Percentiles rank a stretch among this genome's conserved stretches.
Evolutionary conservation across 306 rosid species (phyloP).

Genomic region (Cicer cuneatum): DNA sequence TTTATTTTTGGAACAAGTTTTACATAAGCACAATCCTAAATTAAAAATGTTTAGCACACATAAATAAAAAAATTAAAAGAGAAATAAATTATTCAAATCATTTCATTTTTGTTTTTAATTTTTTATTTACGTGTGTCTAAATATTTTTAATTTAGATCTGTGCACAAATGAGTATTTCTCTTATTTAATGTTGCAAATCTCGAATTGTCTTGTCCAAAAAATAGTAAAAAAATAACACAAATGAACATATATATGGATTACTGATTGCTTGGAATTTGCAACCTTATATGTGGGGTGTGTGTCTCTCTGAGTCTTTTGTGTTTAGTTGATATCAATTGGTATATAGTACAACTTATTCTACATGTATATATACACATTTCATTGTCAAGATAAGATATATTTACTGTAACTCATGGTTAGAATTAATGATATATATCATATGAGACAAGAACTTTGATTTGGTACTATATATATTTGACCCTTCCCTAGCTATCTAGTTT

Average conservation of each 20-base stretch:
- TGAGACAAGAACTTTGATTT: not conserved
- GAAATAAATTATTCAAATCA: no score
- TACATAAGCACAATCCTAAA: no score
- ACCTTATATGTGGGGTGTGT: not conserved
- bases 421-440: not conserved
- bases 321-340: not conserved
- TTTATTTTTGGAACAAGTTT: no score
- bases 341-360: not conserved
- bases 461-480: not conserved
- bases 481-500: not conserved
- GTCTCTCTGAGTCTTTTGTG: not conserved
- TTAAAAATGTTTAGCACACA: no score
- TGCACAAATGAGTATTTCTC: no score
- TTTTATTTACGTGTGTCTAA: no score
- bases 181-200: not conserved
- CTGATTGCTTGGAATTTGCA: not conserved
- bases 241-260: not conserved
- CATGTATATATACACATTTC: not conserved
- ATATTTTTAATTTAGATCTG: no score
- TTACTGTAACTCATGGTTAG: not conserved
- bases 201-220: not conserved
- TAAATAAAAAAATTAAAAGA: no score
- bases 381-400: not conserved
- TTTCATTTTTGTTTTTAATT: no score
- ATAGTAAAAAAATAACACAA: not conserved